A percentile compares a stretch with the other conserved stretches of the same genome.
These are phyloP conservation scores for Thalassiosira gravida DNA, from an alignment of 352 stramenopile genomes.

Conservation along the genomic window DNA sequence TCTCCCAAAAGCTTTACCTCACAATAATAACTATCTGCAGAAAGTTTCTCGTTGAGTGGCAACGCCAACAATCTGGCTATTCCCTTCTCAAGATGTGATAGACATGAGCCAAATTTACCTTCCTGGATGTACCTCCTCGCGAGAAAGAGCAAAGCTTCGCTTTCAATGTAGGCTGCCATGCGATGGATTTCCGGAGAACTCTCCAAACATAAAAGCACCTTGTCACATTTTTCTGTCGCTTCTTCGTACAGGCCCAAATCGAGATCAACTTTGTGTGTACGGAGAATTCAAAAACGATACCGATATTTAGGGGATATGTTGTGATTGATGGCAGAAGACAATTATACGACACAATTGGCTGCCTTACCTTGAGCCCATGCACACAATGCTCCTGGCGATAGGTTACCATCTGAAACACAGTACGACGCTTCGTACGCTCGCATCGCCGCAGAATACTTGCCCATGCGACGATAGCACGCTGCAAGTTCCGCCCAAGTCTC, in stretches of 20 bases:
- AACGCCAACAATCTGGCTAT: constrained; percentile 33
- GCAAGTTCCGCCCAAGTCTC: constrained; percentile 60
- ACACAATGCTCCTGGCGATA: constrained; percentile 50
- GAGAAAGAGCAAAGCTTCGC: constrained; percentile 53
- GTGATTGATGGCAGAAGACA: too few relatives aligned
- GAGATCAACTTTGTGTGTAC: constrained; percentile 77
- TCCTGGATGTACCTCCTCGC: constrained; percentile 62
- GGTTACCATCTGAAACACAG: constrained; percentile 28
- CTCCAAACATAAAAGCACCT: constrained; percentile 34
- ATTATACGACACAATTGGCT: too few relatives aligned
- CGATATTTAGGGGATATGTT: too few relatives aligned
- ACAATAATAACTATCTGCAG: constrained; percentile 36
- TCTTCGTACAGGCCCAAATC: constrained; percentile 74
- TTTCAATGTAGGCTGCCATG: constrained; percentile 62
- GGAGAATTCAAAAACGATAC: too few relatives aligned
- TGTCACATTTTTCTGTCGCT: constrained; percentile 63
- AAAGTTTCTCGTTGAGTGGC: constrained; percentile 11
- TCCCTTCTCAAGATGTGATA: constrained; percentile 49
- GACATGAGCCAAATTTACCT: constrained; percentile 70
- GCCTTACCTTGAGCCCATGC: constrained; percentile 72
- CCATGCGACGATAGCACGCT: constrained; percentile 64
- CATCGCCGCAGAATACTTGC: constrained; percentile 68
- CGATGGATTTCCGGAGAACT: constrained; percentile 32
- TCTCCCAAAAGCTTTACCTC: constrained; percentile 75
- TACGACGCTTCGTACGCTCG: constrained; percentile 64